Base-by-base conservation (phyloP, 2,329 filamentous ascomycete genomes). In the Paracoccidioides lutzii region DNA sequence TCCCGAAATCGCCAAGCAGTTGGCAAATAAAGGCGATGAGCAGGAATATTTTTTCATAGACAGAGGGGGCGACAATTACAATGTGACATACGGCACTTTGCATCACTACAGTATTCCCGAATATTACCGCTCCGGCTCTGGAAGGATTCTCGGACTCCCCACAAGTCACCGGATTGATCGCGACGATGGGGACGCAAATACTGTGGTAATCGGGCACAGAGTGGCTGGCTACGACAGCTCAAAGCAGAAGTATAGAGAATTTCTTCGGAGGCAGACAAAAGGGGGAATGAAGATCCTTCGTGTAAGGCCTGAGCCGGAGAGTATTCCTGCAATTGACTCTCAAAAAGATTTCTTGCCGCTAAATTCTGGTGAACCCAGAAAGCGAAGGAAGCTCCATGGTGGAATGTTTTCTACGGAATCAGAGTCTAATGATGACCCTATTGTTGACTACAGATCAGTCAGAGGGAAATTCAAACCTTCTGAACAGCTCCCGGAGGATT, bases 51-150 rank as follows among this genome's bases (percentile, higher is more conserved):
- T 81, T 66, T 63, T 81, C 46, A 64, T 87, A 53, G 91, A 97
- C 69, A 81, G 75, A 44, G 83, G 82, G 64, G 90, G 91, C 0
- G 91, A 97, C 64, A 74, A 78, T 4, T 78, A 89, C 50, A 89
- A 93, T 60, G 69, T 85, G 46, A 78, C 79, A 32, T 96, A 90
- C 67, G 88, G 87, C 1, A 79, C 81, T 33, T 77, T 87, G 42
- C 83, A 95, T 66, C 81, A 81, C 40, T 87, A 86, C 60, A 80
- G 78, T 54, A 72, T 94, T 9, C 89, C 90, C 0, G 64, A 71
- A 2, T 96, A 94, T 66, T 78, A 78, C 58, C 83, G 88, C 5
- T 73, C 74, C 58, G 87, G 89, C 12, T 74, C 75, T 55, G 89
- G 89, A 2, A 78, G 76, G 56, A 74, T 96, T 0, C 69, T 97